Percentiles rank a stretch among this genome's conserved stretches.
These are phyloP conservation scores for Globisporangium cederbergense DNA, from an alignment of 352 stramenopile species.

Conservation along the genomic window DNA sequence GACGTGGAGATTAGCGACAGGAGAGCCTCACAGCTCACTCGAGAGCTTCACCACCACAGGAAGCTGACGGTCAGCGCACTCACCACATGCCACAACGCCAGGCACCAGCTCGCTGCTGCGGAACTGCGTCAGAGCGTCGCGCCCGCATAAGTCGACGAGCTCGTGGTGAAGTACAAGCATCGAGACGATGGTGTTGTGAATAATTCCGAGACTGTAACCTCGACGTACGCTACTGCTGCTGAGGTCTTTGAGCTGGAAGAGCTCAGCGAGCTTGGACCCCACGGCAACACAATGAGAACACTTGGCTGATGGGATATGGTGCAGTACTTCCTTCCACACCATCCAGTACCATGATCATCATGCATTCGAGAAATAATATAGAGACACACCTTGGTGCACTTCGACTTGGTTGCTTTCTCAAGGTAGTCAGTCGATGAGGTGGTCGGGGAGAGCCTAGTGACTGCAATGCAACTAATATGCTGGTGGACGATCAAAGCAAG, in stretches of 20 bases:
- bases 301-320: background rate
- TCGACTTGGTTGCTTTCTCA: background rate
- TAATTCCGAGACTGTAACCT: background rate
- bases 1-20: conserved; percentile 1
- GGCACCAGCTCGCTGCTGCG: conserved; percentile 1
- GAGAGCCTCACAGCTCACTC: background rate
- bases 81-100: conserved; percentile 2
- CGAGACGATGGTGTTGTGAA: background rate
- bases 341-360: background rate
- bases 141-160: conserved; percentile 9
- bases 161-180: background rate
- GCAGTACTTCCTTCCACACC: background rate
- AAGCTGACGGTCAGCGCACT: background rate
- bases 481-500: no score
- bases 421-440: conserved; percentile 9
- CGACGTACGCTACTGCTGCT: background rate
- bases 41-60: background rate
- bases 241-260: background rate
- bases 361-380: background rate
- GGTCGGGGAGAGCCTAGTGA: background rate
- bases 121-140: background rate
- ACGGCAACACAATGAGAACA: no score
- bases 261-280: no score
- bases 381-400: background rate
- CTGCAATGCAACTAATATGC: background rate